A percentile compares a stretch with the other conserved stretches of the same genome.
Evolutionary conservation across 2,329 filamentous ascomycete species (phyloP).

Genomic region (Penicillium sp.): DNA sequence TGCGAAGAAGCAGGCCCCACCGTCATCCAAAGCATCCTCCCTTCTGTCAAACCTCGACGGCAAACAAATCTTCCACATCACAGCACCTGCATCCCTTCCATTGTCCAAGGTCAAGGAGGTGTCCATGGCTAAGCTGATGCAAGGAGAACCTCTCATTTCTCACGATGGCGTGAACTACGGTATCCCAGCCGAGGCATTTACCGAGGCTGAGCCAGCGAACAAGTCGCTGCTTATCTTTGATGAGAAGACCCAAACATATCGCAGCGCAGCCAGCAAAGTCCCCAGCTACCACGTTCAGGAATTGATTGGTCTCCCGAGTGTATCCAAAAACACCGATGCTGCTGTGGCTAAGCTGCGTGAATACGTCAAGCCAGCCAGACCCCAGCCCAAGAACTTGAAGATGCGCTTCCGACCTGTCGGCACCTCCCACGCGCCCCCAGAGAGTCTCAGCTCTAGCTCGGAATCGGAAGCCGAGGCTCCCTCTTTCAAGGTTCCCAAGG

Average conservation of each 20-base stretch:
- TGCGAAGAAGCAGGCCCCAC: constrained; percentile 33
- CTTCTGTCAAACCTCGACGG: constrained; percentile 41
- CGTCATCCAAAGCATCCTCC: constrained; percentile 35
- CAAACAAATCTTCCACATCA: constrained; percentile 53
- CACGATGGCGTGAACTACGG: constrained; percentile 47
- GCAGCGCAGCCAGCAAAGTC: constrained; percentile 28
- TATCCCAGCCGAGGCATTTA: constrained; percentile 36
- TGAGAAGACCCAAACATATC: constrained; percentile 36
- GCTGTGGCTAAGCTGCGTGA: constrained; percentile 27
- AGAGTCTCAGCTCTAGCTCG: constrained; percentile 39
- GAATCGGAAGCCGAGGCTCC: constrained; percentile 39
- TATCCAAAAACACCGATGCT: constrained; percentile 24
- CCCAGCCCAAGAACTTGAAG: constrained; percentile 46
- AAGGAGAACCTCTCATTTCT: constrained; percentile 44
- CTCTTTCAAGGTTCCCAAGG: constrained; percentile 36
- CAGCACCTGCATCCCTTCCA: constrained; percentile 46
- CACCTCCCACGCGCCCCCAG: constrained; percentile 31
- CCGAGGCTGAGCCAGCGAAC: constrained; percentile 26
- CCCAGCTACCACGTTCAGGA: constrained; percentile 41
- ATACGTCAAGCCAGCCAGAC: constrained; percentile 37
- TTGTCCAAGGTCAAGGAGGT: constrained; percentile 48
- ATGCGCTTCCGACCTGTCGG: constrained; percentile 50
- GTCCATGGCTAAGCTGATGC: constrained; percentile 42
- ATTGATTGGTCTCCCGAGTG: constrained; percentile 34
- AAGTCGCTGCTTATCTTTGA: constrained; percentile 42